Conservation (phyloP, 441 rosid species). For the Adansonia grandidieri region DNA sequence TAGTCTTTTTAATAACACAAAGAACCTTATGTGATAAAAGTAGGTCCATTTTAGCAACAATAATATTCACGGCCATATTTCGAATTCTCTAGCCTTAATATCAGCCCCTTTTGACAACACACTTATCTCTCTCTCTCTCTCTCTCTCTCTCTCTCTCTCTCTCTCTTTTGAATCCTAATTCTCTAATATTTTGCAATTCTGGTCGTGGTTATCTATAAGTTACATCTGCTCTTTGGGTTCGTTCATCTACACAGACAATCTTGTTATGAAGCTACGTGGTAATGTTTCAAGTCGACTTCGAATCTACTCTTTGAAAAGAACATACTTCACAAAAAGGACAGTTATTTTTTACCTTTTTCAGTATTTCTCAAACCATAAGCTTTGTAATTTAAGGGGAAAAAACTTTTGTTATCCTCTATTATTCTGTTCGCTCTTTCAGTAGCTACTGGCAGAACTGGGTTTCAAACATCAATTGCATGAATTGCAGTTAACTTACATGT, state of each 20-base stretch:
- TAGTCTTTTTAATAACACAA: neutral
- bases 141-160: neutral
- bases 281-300: too few species aligned
- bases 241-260: too few species aligned
- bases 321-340: slow-evolving; percentile 6
- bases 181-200: neutral
- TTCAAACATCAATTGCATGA: slow-evolving; percentile 1
- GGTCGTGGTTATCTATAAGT: too few species aligned
- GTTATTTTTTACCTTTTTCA: neutral
- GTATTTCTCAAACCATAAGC: slow-evolving; percentile 1
- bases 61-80: neutral
- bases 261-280: too few species aligned
- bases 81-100: neutral
- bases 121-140: neutral
- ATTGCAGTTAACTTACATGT: neutral
- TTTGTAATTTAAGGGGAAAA: slow-evolving; percentile 18
- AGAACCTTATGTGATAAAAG: neutral
- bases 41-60: neutral
- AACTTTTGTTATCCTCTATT: neutral
- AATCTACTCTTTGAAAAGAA: neutral
- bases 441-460: neutral
- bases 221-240: too few species aligned
- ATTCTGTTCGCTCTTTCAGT: neutral
- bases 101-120: neutral
- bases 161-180: neutral